Evolutionary conservation across 768 basidiomycete species (phyloP), one percentile per base, ranked within the genome.

Genomic region (Piloderma croceum): DNA sequence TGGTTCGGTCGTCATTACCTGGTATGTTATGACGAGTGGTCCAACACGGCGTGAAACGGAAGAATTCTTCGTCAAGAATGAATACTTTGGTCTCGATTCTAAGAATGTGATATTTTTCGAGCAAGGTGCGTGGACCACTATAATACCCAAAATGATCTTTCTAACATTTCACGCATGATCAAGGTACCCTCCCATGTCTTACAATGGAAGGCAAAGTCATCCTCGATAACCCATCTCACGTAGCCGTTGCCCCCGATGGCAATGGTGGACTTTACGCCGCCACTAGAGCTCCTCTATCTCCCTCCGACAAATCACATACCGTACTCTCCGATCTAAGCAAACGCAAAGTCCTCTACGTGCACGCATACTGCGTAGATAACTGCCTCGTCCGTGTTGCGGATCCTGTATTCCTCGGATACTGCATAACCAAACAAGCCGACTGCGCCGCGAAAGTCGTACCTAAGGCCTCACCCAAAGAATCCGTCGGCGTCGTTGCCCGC

Each of bases 11-110:
- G 61, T 77, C 38, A 79, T 98, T 42, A 89, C 90, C 25, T 98
- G 96, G 96, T 98, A 97, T 67, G 81, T 99, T 55, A 99, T 99
- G 96, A 98, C 94, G 42, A 92, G 89, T 57, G 93, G 93, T 18
- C 96, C 94, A 27, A 99, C 96, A 24, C 79, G 91, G 49, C 70
- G 64, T 29, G 86, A 83, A 24, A 98, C 96, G 18, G 87, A 90
- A 61, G 67, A 66, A 20, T 98, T 84, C 72, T 97, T 98, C 66
- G 67, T 66, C 46, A 68, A 76, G 45, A 74, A 91, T 63, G 60
- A 62, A 3, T 87, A 74, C 67, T 99, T 97, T 57, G 93, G 94
- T 4, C 73, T 99, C 45, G 58, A 81, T 38, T 56, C 77, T 42
- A 70, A 79, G 46, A 83, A 96, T 52, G 83, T 99, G 46, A 69